Base-by-base conservation (phyloP, 2,329 filamentous ascomycete species). In the Penicillium occitanis region DNA sequence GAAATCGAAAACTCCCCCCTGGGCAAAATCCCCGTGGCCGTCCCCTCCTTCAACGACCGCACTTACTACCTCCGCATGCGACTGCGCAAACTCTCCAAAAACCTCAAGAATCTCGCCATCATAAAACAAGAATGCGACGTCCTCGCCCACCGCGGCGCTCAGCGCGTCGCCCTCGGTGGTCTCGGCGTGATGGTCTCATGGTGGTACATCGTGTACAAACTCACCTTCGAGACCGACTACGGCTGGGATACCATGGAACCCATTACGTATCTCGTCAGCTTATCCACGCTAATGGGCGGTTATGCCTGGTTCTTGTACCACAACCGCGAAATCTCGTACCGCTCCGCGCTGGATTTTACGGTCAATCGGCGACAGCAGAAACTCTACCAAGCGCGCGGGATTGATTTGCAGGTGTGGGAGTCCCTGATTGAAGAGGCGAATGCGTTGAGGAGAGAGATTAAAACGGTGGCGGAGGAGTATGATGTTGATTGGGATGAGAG, bases 231-330 rank as follows among this genome's bases (percentile, higher is more conserved):
- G 69, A 96, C 92, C 0, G 87, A 92, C 50, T 83, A 91, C 68
- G 93, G 93, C 5, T 97, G 93, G 93, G 92, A 96, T 72, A 86
- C 92, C 6, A 93, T 97, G 83, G 93, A 96, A 78, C 93, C 92
- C 0, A 87, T 96, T 1, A 96, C 92, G 40, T 97, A 97, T 74
- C 87, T 97, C 17, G 92, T 91, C 1, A 91, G 92, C n/a, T 83
- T 97, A 69, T 87, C 89, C 0, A 93, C 91, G 13, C 87, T 97
- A 73, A 96, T 97, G 81, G 90, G 90, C 7, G 93, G 92, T 70
- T 97, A 97, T 73, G 83, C 96, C 63, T 97, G 92, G 92, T 97
- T 97, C 76, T 81, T 97, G 13, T 96, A 93, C 79, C 91, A 97
- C 81, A 96, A 93, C 79, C 87, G 91, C 22, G 93, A 97, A 78